Percentiles rank a stretch among this genome's conserved stretches.
These are phyloP conservation scores for Hyphopichia burtonii DNA, from an alignment of 1,139 yeast genomes.

Conservation along the genomic window DNA sequence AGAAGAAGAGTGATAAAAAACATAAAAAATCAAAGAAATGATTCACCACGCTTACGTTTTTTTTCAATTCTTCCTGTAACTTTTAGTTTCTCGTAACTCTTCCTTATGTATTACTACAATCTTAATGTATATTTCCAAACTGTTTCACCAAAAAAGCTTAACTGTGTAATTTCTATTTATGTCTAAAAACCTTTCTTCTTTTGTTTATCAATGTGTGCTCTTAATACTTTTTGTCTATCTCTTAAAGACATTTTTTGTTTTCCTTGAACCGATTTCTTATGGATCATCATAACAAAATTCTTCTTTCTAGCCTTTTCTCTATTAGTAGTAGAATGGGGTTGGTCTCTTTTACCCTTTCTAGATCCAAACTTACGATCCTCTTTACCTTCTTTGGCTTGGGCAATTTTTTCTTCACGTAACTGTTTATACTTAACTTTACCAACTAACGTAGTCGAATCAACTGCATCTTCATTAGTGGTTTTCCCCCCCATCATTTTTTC, in stretches of 20 bases:
- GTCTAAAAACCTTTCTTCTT: constrained; percentile 81
- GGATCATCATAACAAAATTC: constrained; percentile 98
- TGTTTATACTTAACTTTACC: constrained; percentile 87
- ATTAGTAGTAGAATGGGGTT: constrained; percentile 86
- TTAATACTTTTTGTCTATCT: constrained; percentile 82
- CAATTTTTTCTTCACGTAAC: constrained; percentile 84
- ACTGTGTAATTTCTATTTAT: no score
- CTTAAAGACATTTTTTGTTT: constrained; percentile 86
- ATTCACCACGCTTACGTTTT: no score
- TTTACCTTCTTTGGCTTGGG: constrained; percentile 83
- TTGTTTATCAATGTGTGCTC: constrained; percentile 85
- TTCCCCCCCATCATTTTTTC: constrained; percentile 66
- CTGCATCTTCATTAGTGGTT: constrained; percentile 74
- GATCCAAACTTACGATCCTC: constrained; percentile 92
- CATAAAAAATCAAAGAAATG: background rate
- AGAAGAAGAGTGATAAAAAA: background rate
- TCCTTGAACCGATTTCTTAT: constrained; percentile 90
- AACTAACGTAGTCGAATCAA: constrained; percentile 75
- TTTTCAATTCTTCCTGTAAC: background rate
- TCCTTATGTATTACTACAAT: background rate
- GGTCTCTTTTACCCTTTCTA: constrained; percentile 77
- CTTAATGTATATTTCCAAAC: background rate
- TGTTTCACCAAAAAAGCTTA: no score
- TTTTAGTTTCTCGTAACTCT: background rate
- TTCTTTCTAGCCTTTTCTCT: constrained; percentile 95